Conservation (phyloP, 2,329 filamentous ascomycete genomes). For the Clarireedia paspali region DNA sequence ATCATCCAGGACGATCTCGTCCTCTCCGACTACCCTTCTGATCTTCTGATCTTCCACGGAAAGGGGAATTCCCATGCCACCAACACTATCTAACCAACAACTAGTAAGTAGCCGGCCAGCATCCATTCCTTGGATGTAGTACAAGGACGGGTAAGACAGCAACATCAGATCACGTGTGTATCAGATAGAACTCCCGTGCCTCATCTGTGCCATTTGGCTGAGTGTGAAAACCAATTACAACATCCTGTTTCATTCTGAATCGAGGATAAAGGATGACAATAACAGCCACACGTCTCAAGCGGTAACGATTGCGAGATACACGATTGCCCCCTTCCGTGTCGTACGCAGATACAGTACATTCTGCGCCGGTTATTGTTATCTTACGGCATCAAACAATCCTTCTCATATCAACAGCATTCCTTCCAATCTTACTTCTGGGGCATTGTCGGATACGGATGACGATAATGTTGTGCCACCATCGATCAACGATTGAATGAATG, state of each 20-base stretch:
- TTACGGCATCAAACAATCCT: not conserved
- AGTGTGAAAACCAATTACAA: not conserved
- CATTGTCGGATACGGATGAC: not conserved
- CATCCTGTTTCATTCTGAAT: not conserved
- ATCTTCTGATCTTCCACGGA: too few species aligned
- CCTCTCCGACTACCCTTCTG: too few species aligned
- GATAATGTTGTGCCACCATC: not conserved
- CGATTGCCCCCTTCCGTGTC: conserved; percentile 2
- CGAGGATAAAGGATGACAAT: not conserved
- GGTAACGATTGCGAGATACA: not conserved
- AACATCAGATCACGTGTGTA: not conserved
- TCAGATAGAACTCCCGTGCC: not conserved
- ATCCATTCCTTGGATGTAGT: too few species aligned
- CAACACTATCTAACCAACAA: too few species aligned
- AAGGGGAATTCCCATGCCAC: too few species aligned
- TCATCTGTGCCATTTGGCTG: not conserved
- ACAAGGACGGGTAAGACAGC: too few species aligned
- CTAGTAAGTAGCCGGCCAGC: too few species aligned
- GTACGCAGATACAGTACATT: not conserved
- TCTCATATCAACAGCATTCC: not conserved
- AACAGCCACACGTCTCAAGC: too few species aligned
- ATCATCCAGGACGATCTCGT: too few species aligned
- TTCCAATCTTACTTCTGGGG: not conserved
- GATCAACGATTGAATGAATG: too few species aligned
- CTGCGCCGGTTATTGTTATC: too few species aligned